phyloP scores from a whole-genome alignment of 768 basidiomycete species.

The Punctularia strigosozonata region DNA sequence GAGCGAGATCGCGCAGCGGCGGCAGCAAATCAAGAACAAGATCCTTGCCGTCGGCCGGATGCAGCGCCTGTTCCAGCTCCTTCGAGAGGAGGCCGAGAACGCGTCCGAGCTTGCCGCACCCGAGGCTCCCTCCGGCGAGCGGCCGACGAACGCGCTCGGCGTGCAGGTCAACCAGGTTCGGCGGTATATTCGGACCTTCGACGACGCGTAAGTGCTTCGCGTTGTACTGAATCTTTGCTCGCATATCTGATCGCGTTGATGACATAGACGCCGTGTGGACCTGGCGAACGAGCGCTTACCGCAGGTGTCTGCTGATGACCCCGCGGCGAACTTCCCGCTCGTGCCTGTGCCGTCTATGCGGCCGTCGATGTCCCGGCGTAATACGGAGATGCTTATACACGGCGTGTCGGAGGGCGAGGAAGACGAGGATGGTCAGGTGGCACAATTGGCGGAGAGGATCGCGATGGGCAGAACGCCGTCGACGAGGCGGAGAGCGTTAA shows the following conservation, averaged over 20 bases:
- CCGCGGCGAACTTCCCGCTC: conserved; percentile 23
- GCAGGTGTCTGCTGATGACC: conserved; percentile 27
- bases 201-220: conserved; percentile 50
- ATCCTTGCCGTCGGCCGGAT: conserved; percentile 87
- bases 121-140: conserved; percentile 17
- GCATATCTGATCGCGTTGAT: neutral
- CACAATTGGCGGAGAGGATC: conserved; percentile 51
- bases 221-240: conserved; percentile 4
- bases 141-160: conserved; percentile 37
- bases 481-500: conserved; percentile 40
- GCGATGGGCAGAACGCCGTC: conserved; percentile 36
- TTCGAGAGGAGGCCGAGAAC: conserved; percentile 76
- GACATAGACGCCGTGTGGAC: conserved; percentile 54
- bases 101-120: conserved; percentile 47
- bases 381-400: conserved; percentile 59
- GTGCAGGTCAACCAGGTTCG: conserved; percentile 51
- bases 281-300: conserved; percentile 68
- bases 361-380: conserved; percentile 11
- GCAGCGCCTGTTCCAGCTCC: conserved; percentile 80
- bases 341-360: conserved; percentile 60
- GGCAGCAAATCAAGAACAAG: conserved; percentile 84
- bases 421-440: conserved; percentile 39
- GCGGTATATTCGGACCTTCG: conserved; percentile 57
- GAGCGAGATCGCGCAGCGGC: conserved; percentile 36
- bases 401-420: conserved; percentile 42